Evolutionary conservation across 176 grass and related monocot genomes (phyloP).

Genomic region (Oryza australiensis): DNA sequence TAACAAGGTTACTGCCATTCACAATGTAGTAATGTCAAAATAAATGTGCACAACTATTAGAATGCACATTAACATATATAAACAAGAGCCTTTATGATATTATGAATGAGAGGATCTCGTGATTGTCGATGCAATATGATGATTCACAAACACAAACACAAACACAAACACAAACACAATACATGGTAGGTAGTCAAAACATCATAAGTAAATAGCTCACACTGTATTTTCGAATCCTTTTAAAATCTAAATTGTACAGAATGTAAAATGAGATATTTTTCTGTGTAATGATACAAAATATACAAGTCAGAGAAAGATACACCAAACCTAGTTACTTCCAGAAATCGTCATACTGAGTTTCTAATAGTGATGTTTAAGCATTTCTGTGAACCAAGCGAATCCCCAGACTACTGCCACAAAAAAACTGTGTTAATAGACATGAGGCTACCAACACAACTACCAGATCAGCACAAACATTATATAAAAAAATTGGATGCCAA

Average conservation of each 20-base stretch:
- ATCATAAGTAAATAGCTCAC: constrained; percentile 8
- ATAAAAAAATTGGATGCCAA: not conserved
- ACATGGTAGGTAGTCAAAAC: not conserved
- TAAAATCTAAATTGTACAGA: constrained; percentile 3
- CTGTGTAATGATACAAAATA: not conserved
- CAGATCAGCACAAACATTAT: not conserved
- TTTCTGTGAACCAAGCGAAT: not conserved
- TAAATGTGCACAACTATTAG: not conserved
- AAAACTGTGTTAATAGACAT: not conserved
- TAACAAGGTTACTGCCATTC: not conserved
- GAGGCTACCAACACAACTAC: not conserved
- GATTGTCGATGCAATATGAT: not conserved
- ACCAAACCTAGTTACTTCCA: not conserved
- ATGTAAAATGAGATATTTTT: not conserved
- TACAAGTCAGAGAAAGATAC: not conserved
- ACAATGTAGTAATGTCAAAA: not conserved
- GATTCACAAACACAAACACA: constrained; percentile 7
- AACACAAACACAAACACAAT: constrained; percentile 1
- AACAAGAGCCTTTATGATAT: not conserved
- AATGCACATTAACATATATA: not conserved
- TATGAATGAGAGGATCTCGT: not conserved
- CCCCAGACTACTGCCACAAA: not conserved
- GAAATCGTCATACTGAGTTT: constrained; percentile 5
- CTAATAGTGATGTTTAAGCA: not conserved
- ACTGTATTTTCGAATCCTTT: not conserved